A percentile compares a stretch with the other conserved stretches of the same genome.
These are phyloP conservation scores for Lactarius evosmus DNA, from an alignment of 768 basidiomycete species.

Conservation along the genomic window DNA sequence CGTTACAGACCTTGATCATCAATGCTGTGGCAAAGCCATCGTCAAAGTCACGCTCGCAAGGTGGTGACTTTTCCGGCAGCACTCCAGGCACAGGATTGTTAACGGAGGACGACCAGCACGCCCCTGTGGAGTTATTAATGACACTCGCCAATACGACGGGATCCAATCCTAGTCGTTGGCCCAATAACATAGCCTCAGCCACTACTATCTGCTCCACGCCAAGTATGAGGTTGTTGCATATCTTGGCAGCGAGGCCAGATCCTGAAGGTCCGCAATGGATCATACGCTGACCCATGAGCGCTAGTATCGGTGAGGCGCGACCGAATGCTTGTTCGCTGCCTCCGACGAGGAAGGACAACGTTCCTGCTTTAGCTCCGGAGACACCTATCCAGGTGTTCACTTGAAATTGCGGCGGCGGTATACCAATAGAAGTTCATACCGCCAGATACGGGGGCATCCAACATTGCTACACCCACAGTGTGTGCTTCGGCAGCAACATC, in stretches of 20 bases:
- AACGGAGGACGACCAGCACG: slow-evolving; percentile 78
- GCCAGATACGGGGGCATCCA: slow-evolving; percentile 94
- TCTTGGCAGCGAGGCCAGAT: slow-evolving; percentile 81
- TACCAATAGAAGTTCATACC: slow-evolving; percentile 45
- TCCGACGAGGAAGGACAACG: slow-evolving; percentile 90
- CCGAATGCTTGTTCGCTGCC: slow-evolving; percentile 59
- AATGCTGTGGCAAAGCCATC: slow-evolving; percentile 82
- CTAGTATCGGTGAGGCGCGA: slow-evolving; percentile 55
- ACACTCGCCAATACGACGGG: slow-evolving; percentile 74
- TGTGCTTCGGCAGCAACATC: slow-evolving; percentile 56
- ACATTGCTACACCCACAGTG: slow-evolving; percentile 62
- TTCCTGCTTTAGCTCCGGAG: slow-evolving; percentile 81
- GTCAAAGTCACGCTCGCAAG: slow-evolving; percentile 78
- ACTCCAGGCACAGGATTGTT: slow-evolving; percentile 87
- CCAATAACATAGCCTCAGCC: slow-evolving; percentile 88
- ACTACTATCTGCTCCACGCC: slow-evolving; percentile 68
- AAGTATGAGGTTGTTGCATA: slow-evolving; percentile 75
- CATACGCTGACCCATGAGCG: slow-evolving; percentile 75
- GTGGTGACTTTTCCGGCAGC: slow-evolving; percentile 66
- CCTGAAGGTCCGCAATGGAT: slow-evolving; percentile 84
- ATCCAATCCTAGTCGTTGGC: slow-evolving; percentile 75
- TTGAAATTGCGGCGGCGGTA: not conserved
- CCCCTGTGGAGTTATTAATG: slow-evolving; percentile 80
- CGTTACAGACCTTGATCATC: slow-evolving; percentile 68
- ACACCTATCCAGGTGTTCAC: slow-evolving; percentile 50